A percentile compares a stretch with the other conserved stretches of the same genome.
Conservation (phyloP, 129 eudicot genomes). For the Saposhnikovia divaricata region DNA sequence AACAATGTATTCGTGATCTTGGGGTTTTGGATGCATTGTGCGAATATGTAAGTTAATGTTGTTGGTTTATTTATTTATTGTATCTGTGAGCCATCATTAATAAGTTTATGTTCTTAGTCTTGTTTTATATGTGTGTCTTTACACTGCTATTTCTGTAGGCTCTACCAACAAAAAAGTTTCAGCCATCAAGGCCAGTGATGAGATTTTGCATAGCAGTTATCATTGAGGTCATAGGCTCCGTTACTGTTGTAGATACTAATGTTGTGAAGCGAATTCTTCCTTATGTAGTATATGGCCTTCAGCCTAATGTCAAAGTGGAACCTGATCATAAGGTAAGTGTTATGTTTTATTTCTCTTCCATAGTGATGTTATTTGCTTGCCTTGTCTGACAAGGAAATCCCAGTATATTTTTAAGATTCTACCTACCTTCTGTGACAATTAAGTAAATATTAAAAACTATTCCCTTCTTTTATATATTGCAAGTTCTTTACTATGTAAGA, state of each 20-base stretch:
- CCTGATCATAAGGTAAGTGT: slow-evolving; percentile 63
- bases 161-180: slow-evolving; percentile 51
- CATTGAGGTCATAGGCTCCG: slow-evolving; percentile 65
- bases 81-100: not conserved
- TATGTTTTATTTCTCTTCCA: not conserved
- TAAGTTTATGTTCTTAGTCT: not conserved
- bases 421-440: not conserved
- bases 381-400: not conserved
- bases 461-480: not conserved
- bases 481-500: not conserved
- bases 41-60: slow-evolving; percentile 46
- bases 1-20: slow-evolving; percentile 67
- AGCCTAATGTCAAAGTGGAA: slow-evolving; percentile 39
- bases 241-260: slow-evolving; percentile 42
- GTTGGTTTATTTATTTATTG: not conserved
- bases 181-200: slow-evolving; percentile 57
- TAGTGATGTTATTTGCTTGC: not conserved
- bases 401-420: not conserved
- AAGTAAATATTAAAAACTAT: not conserved
- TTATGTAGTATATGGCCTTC: slow-evolving; percentile 55
- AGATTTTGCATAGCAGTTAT: slow-evolving; percentile 81
- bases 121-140: not conserved
- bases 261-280: slow-evolving; percentile 77
- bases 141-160: slow-evolving; percentile 35
- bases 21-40: slow-evolving; percentile 77